A percentile compares a stretch with the other conserved stretches of the same genome.
phyloP scores from a whole-genome alignment of 257 asterid species.

The Solanum phureja region DNA sequence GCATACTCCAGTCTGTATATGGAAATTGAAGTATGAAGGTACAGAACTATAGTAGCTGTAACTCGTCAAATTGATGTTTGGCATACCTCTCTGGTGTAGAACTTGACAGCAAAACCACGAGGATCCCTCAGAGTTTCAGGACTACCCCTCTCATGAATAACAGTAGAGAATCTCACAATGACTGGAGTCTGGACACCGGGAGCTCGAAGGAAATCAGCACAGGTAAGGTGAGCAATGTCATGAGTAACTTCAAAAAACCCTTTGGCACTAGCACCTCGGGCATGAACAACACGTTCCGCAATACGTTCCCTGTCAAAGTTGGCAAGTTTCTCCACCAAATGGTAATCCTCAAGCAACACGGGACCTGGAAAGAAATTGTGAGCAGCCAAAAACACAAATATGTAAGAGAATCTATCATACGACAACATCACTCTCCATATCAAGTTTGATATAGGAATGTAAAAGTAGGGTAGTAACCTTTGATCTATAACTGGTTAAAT shows the following conservation, averaged over 20 bases:
- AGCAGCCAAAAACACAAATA: background rate
- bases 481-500: background rate
- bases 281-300: constrained; percentile 34
- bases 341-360: constrained; percentile 27
- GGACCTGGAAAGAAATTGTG: constrained; percentile 13
- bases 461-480: background rate
- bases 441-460: background rate
- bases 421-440: background rate
- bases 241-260: constrained; percentile 31
- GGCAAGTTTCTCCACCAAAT: constrained; percentile 33
- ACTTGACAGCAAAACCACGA: constrained; percentile 34
- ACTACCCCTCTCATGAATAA: constrained; percentile 28
- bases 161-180: constrained; percentile 29
- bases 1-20: background rate
- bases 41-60: background rate
- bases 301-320: constrained; percentile 32
- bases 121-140: constrained; percentile 30
- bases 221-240: constrained; percentile 19
- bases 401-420: background rate
- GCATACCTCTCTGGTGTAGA: constrained; percentile 33
- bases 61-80: background rate
- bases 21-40: background rate
- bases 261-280: constrained; percentile 35
- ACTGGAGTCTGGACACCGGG: constrained; percentile 32
- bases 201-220: constrained; percentile 36